Evolutionary conservation across 192 early-diverging fungal species (phyloP).

Genomic region (Coemansia asiatica): DNA sequence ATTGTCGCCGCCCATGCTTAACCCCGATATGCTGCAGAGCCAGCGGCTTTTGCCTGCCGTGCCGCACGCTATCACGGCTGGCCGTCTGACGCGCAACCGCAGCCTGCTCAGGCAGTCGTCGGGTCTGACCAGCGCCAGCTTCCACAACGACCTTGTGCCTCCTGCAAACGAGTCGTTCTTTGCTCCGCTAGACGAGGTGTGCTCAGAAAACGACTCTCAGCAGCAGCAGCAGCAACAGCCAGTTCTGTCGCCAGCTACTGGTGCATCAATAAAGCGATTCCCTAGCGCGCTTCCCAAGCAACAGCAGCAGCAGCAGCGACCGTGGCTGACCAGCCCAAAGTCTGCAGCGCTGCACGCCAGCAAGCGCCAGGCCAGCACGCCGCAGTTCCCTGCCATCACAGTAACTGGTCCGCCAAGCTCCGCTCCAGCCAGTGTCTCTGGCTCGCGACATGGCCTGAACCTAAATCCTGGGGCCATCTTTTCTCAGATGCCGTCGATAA

Average conservation of each 20-base stretch:
- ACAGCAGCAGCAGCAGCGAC: slow-evolving; percentile 13
- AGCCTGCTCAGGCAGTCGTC: slow-evolving; percentile 43
- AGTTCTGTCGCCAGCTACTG: slow-evolving; percentile 36
- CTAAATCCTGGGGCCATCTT: slow-evolving; percentile 25
- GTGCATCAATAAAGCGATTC: slow-evolving; percentile 2
- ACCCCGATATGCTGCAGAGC: slow-evolving; percentile 9
- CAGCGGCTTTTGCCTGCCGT: slow-evolving; percentile 9
- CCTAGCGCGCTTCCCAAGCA: background rate
- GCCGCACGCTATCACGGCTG: slow-evolving; percentile 11
- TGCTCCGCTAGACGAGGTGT: slow-evolving; percentile 52
- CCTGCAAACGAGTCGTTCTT: slow-evolving; percentile 52
- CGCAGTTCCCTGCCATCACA: background rate
- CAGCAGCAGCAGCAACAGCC: slow-evolving; percentile 12
- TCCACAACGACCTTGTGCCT: slow-evolving; percentile 50
- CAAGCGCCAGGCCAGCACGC: background rate
- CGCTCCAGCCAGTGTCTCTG: background rate
- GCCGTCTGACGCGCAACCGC: slow-evolving; percentile 40
- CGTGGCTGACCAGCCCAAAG: slow-evolving; percentile 4
- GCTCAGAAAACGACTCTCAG: slow-evolving; percentile 28
- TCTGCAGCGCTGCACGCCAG: background rate
- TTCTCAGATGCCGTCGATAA: slow-evolving; percentile 43
- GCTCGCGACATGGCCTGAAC: background rate
- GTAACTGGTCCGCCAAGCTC: background rate
- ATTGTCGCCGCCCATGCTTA: slow-evolving; percentile 37
- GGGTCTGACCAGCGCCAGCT: slow-evolving; percentile 38